Evolutionary conservation across 768 basidiomycete genomes (phyloP).

Genomic region (Collybia mongolica): DNA sequence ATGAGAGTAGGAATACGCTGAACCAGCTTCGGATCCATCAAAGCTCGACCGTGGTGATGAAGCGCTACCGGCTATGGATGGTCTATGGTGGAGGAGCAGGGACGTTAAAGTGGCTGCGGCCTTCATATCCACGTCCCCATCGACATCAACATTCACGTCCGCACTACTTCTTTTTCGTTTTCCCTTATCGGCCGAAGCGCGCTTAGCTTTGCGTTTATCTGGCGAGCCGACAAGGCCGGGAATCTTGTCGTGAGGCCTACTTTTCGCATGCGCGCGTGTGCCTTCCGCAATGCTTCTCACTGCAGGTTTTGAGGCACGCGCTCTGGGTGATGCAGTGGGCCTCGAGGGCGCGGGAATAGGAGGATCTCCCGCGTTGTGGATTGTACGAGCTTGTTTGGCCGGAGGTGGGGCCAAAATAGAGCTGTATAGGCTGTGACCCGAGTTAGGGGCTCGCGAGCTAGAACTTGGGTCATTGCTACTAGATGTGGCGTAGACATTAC

Average conservation of each 20-base stretch:
- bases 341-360: conserved; percentile 55
- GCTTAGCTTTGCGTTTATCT: conserved; percentile 42
- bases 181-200: conserved; percentile 41
- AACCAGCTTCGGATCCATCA: conserved; percentile 66
- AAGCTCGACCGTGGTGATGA: conserved; percentile 73
- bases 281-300: conserved; percentile 45
- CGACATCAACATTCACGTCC: conserved; percentile 37
- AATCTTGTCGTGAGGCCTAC: conserved; percentile 26
- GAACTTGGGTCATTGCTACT: conserved; percentile 29
- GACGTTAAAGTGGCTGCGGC: conserved; percentile 80
- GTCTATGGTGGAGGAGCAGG: conserved; percentile 62
- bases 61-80: conserved; percentile 56
- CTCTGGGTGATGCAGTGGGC: conserved; percentile 43
- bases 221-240: conserved; percentile 33
- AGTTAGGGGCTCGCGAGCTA: conserved; percentile 30
- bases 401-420: conserved; percentile 79
- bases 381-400: conserved; percentile 73
- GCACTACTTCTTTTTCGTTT: conserved; percentile 40
- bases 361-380: conserved; percentile 71
- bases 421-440: conserved; percentile 64
- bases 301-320: conserved; percentile 36
- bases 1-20: conserved; percentile 59
- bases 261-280: conserved; percentile 45
- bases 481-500: conserved; percentile 25
- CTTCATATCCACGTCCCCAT: conserved; percentile 74